These are phyloP conservation scores for Candida hispaniensis DNA, from an alignment of 805 yeast genomes.

Conservation along the genomic window DNA sequence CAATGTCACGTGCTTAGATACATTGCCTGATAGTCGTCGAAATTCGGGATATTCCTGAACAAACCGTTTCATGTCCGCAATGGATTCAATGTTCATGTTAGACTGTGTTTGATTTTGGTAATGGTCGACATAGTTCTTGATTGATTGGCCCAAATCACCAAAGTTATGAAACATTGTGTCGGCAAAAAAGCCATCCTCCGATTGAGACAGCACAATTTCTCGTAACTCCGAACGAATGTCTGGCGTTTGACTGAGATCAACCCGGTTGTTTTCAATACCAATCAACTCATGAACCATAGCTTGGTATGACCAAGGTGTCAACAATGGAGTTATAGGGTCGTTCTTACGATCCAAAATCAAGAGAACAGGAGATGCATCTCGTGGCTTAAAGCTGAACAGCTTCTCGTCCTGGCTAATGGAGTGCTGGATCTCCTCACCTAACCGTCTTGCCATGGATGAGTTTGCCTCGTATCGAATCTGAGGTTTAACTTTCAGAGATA, in stretches of 20 bases:
- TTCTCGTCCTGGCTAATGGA: conserved; percentile 28
- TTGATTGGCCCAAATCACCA: conserved; percentile 72
- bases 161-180: conserved; percentile 83
- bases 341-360: conserved; percentile 70
- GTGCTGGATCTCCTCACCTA: conserved; percentile 53
- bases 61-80: conserved; percentile 82
- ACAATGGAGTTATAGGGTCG: conserved; percentile 88
- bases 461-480: conserved; percentile 65
- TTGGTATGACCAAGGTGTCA: conserved; percentile 96
- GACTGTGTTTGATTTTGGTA: conserved; percentile 74
- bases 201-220: conserved; percentile 52
- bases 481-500: conserved; percentile 71
- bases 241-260: conserved; percentile 48
- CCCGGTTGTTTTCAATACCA: conserved; percentile 73
- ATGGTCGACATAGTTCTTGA: conserved; percentile 71
- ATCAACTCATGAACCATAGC: conserved; percentile 92
- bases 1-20: conserved; percentile 83
- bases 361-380: conserved; percentile 61
- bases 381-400: conserved; percentile 54
- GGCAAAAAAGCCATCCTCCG: conserved; percentile 60
- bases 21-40: conserved; percentile 74
- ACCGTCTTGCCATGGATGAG: conserved; percentile 50
- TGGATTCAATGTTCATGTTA: conserved; percentile 58
- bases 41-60: conserved; percentile 92
- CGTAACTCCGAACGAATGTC: conserved; percentile 47